Evolutionary conservation across 2,329 filamentous ascomycete species (phyloP), one percentile per base, ranked within the genome.

Genomic region (Venturia pyrina): DNA sequence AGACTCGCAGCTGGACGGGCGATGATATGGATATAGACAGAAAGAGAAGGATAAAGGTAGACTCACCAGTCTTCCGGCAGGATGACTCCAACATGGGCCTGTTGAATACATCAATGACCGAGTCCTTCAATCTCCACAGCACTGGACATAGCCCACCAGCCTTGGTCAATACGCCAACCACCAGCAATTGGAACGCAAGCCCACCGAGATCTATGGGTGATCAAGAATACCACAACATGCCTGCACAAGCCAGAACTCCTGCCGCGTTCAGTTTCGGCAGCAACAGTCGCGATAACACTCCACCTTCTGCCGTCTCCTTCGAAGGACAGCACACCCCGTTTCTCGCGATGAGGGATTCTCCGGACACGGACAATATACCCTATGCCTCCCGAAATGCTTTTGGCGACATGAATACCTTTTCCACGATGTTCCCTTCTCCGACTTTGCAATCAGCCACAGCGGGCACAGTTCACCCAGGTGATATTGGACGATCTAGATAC

Each of bases 371-470:
- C 73, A 68, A 72, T 73, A 46, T 70, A 73, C 60, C 73, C 19
- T 68, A 63, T 34, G 48, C 65, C 56, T 63, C 66, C 56, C 61
- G 64, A 10, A 67, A 65, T 48, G 41, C 57, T 3, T 37, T 43
- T 60, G 32, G 57, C 50, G 74, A 75, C 66, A 73, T 76, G 66
- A 73, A 74, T 15, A 44, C 34, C n/a, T 63, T 63, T 28, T 66
- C 50, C 5, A 60, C 50, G 2, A 60, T 56, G 50, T 67, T 50
- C 34, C 50, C 64, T 24, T 37, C 50, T 21, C 44, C 53, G 37
- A 24, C 32, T n/a, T n/a, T 67, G n/a, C 53, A 66, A 41, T 15
- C 46, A 24, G 32, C 46, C n/a, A 43, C 28, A 41, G 43, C 41
- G 19, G 43, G 24, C 37, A 66, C 64, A 17, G 43, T 66, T 1